Percentiles rank a stretch among this genome's conserved stretches.
Evolutionary conservation across 2,329 filamentous ascomycete genomes (phyloP).

Genomic region (Monilinia laxa): DNA sequence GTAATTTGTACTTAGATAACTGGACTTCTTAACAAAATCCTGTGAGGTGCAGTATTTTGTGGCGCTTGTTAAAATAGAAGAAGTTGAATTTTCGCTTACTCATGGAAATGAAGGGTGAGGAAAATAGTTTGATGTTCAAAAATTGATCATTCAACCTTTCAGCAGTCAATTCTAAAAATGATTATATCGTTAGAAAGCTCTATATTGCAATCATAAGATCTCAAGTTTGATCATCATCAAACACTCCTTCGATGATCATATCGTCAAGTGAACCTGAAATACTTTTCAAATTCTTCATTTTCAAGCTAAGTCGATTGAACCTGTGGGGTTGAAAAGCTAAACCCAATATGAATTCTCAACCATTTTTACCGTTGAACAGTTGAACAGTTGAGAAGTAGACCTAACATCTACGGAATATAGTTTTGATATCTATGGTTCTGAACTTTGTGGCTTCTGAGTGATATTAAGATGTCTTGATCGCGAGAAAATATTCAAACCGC

Average conservation of each 20-base stretch:
- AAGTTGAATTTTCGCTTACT: background rate
- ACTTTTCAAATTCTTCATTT: constrained; percentile 1
- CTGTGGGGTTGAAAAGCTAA: background rate
- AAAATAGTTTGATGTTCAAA: background rate
- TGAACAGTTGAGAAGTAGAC: background rate
- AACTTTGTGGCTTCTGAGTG: background rate
- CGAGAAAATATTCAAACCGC: background rate
- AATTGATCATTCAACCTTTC: background rate
- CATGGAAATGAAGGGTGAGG: constrained; percentile 7
- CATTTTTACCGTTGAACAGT: background rate
- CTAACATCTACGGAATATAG: background rate
- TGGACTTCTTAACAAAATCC: background rate
- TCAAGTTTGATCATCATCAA: accelerated
- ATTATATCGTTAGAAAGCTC: background rate
- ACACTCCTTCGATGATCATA: background rate
- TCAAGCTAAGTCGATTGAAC: background rate
- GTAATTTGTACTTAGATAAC: background rate
- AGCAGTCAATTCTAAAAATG: too few species aligned
- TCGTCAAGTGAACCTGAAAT: background rate
- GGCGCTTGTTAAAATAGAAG: background rate
- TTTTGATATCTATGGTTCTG: background rate
- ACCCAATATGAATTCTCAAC: background rate
- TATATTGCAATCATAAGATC: background rate
- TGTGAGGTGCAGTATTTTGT: background rate
- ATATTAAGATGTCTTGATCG: background rate